phyloP scores from a whole-genome alignment of 169 alveolate species.

The Plasmodium sp. region DNA sequence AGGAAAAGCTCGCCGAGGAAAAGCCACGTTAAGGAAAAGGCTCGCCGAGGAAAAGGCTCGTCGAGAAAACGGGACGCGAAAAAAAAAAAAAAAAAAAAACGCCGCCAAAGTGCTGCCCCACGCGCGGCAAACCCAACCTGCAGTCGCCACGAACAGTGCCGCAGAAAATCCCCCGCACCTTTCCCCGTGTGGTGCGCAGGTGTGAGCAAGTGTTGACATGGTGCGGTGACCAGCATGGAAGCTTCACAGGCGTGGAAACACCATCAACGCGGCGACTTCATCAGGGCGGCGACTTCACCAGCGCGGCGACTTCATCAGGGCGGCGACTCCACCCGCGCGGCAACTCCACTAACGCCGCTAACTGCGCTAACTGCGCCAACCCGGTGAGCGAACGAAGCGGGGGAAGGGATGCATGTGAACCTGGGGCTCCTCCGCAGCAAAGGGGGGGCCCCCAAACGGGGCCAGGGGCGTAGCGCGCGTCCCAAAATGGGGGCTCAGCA shows the following conservation, averaged over 20 bases:
- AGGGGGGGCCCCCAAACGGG: background rate
- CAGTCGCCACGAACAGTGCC: background rate
- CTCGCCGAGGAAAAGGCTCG: too few species aligned
- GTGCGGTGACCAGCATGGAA: background rate
- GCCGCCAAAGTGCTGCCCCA: background rate
- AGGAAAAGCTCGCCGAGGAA: too few species aligned
- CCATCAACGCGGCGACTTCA: background rate
- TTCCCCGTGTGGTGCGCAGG: background rate
- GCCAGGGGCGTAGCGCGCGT: background rate
- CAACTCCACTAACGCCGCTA: background rate
- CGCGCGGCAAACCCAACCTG: background rate
- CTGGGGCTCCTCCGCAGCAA: background rate
- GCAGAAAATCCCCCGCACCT: background rate
- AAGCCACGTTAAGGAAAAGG: too few species aligned
- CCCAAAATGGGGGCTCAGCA: background rate
- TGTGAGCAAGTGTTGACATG: background rate
- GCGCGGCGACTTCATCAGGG: background rate
- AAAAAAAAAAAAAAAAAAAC: slow-evolving; percentile 2
- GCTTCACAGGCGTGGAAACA: background rate
- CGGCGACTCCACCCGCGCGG: background rate
- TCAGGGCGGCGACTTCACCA: background rate
- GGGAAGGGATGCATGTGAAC: background rate
- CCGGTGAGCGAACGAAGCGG: background rate
- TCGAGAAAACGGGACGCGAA: background rate
- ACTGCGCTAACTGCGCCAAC: background rate